Base-by-base conservation (phyloP, 2,329 filamentous ascomycete genomes). In the Fusarium cyanostomum region DNA sequence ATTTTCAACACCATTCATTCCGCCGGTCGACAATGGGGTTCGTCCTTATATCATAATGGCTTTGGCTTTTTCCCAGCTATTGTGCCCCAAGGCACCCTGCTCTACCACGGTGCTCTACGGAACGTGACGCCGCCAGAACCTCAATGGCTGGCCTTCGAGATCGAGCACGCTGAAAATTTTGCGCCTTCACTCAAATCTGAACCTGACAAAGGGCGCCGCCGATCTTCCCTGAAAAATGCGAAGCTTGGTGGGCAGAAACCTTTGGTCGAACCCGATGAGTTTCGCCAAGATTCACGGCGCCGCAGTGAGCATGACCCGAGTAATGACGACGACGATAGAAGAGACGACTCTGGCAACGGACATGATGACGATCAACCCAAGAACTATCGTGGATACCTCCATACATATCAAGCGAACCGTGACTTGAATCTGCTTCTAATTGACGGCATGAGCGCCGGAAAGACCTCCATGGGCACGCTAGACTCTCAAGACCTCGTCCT, bases 91-190 rank as follows among this genome's bases (percentile, higher is more conserved):
- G 89, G 86, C 4, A 89, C 86, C 0, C 77, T 88, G 31, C 74
- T 92, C 9, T 91, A 92, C 68, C 90, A 93, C 70, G 90, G 91
- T 11, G 82, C 81, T 0, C 65, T 64, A 8, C 72, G 69, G 0
- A 65, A 77, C 1, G 73, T 81, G 2, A 77, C 80, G 0, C 81
- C 90, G 0, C 73, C 75, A 3, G 82, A 80, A 0, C 83, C 81
- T 4, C 87, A 92, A 68, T 92, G 90, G 89, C 79, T 93, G 1
- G 90, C 91, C 0, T 93, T 92, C 69, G 90, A 93, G 72, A 83
- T 89, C 4, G 90, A 93, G 67, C 91, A 93, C 74, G 88, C 90
- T 0, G 80, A 89, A 64, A 71, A 80, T 3, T 92, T 93, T 75
- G 87, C 89, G 1, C 72, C 73, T 7, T 71, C 68, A 6, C 44